These are phyloP conservation scores for Tetraselmis chui DNA, from an alignment of 139 green algal genomes.

Conservation along the genomic window DNA sequence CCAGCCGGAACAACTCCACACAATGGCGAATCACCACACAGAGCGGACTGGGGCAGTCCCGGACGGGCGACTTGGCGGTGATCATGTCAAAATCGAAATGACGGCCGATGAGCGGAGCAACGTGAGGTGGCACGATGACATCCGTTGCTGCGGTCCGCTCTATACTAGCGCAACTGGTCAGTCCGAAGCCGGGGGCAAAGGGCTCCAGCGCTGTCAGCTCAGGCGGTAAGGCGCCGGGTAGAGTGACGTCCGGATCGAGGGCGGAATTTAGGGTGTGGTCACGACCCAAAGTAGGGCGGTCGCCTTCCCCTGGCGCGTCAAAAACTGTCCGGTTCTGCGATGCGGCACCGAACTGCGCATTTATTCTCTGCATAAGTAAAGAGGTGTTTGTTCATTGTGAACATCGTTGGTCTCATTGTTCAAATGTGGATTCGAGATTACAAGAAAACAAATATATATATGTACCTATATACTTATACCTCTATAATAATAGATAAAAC, in stretches of 20 bases:
- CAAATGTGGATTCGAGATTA: too few relatives aligned
- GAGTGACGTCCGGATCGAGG: not conserved
- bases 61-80: not conserved
- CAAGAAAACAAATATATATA: too few relatives aligned
- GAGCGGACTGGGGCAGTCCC: not conserved
- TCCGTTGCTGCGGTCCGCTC: too few relatives aligned
- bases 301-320: too few relatives aligned
- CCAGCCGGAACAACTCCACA: not conserved
- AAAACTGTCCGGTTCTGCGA: too few relatives aligned
- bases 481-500: too few relatives aligned
- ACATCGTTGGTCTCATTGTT: too few relatives aligned
- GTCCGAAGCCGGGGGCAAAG: not conserved
- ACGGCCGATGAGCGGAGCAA: not conserved
- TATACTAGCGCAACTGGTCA: not conserved
- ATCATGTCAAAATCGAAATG: not conserved
- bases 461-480: too few relatives aligned
- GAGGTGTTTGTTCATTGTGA: too few relatives aligned
- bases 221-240: not conserved
- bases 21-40: not conserved
- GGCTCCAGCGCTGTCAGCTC: not conserved
- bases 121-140: not conserved
- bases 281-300: not conserved
- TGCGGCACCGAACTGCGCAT: too few relatives aligned
- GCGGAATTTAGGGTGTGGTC: not conserved
- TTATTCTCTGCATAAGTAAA: too few relatives aligned